These are phyloP conservation scores for Geotrichum klebahnii DNA, from an alignment of 1,139 yeast species.

Conservation along the genomic window DNA sequence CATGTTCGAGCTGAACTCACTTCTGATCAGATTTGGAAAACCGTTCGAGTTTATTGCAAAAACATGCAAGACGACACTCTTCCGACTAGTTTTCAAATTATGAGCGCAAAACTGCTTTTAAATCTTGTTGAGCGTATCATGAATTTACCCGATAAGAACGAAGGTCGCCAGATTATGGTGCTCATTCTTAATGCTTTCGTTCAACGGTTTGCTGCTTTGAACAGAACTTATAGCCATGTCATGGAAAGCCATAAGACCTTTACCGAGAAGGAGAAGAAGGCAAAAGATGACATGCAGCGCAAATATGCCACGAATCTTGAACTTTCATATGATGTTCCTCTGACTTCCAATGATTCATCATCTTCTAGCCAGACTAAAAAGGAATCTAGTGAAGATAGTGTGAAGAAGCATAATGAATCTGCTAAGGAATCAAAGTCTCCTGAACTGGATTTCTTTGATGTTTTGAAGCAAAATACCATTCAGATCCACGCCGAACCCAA, in stretches of 20 bases:
- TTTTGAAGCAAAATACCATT: slow-evolving; percentile 49
- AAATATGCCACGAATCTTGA: slow-evolving; percentile 21
- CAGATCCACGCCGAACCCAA: slow-evolving; percentile 42
- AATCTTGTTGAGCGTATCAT: slow-evolving; percentile 85
- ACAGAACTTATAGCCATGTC: slow-evolving; percentile 65
- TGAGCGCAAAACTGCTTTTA: slow-evolving; percentile 88
- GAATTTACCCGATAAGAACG: slow-evolving; percentile 75
- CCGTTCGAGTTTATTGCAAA: slow-evolving; percentile 77
- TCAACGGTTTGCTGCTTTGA: slow-evolving; percentile 71
- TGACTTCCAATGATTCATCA: slow-evolving; percentile 6
- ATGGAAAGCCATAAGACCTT: slow-evolving; percentile 51
- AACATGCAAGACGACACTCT: slow-evolving; percentile 77
- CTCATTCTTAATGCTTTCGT: slow-evolving; percentile 80
- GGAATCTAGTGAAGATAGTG: slow-evolving; percentile 23
- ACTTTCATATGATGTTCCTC: slow-evolving; percentile 14
- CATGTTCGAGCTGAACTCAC: slow-evolving; percentile 83
- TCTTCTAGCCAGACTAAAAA: slow-evolving; percentile 4
- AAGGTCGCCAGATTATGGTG: slow-evolving; percentile 69
- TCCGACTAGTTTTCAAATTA: slow-evolving; percentile 88
- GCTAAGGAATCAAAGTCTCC: slow-evolving; percentile 33
- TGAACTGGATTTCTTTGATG: slow-evolving; percentile 46
- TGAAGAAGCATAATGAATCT: slow-evolving; percentile 14
- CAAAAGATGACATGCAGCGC: slow-evolving; percentile 20
- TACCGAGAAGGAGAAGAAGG: slow-evolving; percentile 25
- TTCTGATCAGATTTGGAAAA: slow-evolving; percentile 80